Percentiles rank a stretch among this genome's conserved stretches.
These are phyloP conservation scores for Prototheca wickerhamii DNA, from an alignment of 163 green algal species.

Conservation along the genomic window DNA sequence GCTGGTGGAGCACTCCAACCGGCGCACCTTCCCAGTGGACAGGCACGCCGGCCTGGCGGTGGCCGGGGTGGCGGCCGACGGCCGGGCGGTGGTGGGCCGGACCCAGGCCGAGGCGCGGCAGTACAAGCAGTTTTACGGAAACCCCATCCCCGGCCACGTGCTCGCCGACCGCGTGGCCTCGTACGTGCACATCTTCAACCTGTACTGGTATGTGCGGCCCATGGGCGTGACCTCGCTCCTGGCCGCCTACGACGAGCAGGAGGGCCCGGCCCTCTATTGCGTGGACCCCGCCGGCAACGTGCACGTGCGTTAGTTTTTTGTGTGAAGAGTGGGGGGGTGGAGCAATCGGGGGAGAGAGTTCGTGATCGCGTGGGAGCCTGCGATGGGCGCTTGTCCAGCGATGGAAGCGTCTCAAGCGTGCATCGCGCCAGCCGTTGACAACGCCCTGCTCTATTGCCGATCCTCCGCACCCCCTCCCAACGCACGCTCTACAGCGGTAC, in stretches of 20 bases:
- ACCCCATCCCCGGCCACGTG: slow-evolving; percentile 82
- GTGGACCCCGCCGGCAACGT: slow-evolving; percentile 77
- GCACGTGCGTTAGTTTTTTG: slow-evolving; percentile 14
- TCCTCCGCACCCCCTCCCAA: neutral
- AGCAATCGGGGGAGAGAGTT: neutral
- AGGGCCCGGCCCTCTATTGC: slow-evolving; percentile 82
- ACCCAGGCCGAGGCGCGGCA: slow-evolving; percentile 67
- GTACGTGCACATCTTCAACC: slow-evolving; percentile 95
- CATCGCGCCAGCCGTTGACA: too few relatives aligned
- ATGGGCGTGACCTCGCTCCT: slow-evolving; percentile 76
- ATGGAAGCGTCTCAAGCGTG: too few relatives aligned
- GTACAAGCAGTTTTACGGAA: slow-evolving; percentile 92
- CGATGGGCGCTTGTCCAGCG: neutral
- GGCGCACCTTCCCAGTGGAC: slow-evolving; percentile 81
- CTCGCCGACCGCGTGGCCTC: slow-evolving; percentile 82
- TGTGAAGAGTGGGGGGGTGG: neutral
- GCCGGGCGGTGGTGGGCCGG: slow-evolving; percentile 76
- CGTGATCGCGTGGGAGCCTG: neutral
- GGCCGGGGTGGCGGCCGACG: slow-evolving; percentile 81
- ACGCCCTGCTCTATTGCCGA: too few relatives aligned
- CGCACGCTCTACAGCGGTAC: slow-evolving; percentile 61
- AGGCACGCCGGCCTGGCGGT: slow-evolving; percentile 72
- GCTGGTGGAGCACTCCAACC: slow-evolving; percentile 83
- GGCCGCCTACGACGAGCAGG: slow-evolving; percentile 65
- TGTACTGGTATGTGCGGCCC: slow-evolving; percentile 91